A percentile compares a stretch with the other conserved stretches of the same genome.
phyloP scores from a whole-genome alignment of 176 grass and related monocot species.

The Hordeum marinum region DNA sequence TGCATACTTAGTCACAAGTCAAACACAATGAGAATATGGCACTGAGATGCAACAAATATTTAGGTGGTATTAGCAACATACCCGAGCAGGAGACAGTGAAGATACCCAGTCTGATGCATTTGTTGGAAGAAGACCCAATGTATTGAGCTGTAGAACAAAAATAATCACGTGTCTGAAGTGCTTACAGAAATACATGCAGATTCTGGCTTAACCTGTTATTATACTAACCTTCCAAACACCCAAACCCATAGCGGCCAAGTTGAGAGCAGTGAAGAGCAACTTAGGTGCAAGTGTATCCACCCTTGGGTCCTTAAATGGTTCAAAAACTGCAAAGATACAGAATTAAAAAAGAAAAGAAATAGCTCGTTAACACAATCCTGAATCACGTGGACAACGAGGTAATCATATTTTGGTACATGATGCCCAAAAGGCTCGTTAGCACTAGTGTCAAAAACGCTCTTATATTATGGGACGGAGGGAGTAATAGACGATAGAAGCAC shows the following conservation, averaged over 20 bases:
- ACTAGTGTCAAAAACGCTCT: background rate
- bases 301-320: constrained; percentile 89
- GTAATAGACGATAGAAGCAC: background rate
- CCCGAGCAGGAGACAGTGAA: constrained; percentile 71
- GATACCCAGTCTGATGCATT: constrained; percentile 96
- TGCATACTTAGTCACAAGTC: background rate
- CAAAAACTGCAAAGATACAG: constrained; percentile 63
- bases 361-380: background rate
- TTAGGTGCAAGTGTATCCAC: constrained; percentile 76
- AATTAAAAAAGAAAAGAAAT: background rate
- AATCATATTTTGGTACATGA: background rate
- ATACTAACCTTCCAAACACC: constrained; percentile 89
- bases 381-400: background rate
- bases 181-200: background rate
- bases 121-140: constrained; percentile 96
- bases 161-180: constrained; percentile 3
- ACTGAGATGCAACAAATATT: background rate
- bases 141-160: constrained; percentile 68
- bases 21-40: background rate
- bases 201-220: background rate
- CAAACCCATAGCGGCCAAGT: constrained; percentile 77
- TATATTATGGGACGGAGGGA: too few relatives aligned
- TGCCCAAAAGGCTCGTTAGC: background rate
- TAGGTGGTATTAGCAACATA: constrained; percentile 21
- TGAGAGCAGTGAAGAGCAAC: constrained; percentile 88